Percentiles rank a stretch among this genome's conserved stretches.
phyloP scores from a whole-genome alignment of 139 green algal species.

The Microglena sp. region DNA sequence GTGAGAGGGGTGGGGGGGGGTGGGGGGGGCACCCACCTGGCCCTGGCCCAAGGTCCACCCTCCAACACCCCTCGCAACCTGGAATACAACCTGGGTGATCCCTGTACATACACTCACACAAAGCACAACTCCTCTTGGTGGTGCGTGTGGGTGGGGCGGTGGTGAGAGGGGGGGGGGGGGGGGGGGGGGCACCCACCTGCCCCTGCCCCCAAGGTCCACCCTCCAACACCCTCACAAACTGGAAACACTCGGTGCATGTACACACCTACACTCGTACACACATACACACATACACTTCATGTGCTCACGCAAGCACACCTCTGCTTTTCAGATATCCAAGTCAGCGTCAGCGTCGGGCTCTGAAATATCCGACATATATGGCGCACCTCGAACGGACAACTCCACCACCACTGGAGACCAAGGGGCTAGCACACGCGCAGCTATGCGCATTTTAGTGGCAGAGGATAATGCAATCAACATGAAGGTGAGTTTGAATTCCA shows the following conservation, averaged over 20 bases:
- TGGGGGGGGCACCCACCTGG: background rate
- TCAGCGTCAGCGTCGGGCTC: background rate
- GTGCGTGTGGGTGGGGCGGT: background rate
- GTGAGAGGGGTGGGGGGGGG: too few species aligned
- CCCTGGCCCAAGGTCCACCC: background rate
- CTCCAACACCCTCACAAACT: background rate
- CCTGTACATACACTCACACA: background rate
- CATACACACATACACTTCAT: background rate
- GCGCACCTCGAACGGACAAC: background rate
- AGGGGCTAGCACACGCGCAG: background rate
- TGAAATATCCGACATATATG: background rate
- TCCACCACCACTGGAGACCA: background rate
- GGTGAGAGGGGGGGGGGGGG: background rate
- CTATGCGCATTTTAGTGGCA: conserved; percentile 48
- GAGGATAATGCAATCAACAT: conserved; percentile 81
- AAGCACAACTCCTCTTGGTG: background rate
- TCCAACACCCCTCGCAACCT: background rate
- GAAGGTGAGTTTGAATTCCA: too few species aligned
- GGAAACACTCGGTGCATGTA: background rate
- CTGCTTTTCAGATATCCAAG: background rate
- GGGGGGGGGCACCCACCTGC: too few species aligned
- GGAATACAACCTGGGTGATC: background rate
- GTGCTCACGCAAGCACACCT: background rate
- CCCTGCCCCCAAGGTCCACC: too few species aligned
- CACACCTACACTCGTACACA: background rate